Base-by-base conservation (phyloP, 2,329 filamentous ascomycete genomes). In the Neodidymelliopsis sp. region DNA sequence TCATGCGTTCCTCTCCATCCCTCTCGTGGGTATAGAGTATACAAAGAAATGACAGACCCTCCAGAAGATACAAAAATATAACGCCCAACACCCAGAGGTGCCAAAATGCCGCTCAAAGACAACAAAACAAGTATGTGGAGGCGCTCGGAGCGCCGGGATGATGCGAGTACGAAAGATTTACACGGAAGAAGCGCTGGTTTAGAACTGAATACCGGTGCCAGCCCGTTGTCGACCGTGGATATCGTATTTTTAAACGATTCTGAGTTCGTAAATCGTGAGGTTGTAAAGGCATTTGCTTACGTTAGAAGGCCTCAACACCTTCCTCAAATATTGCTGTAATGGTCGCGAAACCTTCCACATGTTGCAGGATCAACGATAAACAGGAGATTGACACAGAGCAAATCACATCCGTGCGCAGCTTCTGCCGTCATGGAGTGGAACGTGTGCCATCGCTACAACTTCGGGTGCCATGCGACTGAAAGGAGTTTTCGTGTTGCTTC, bases 141-240 rank as follows among this genome's bases (percentile, higher is more conserved):
- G 19, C 42, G 37, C 42, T 28, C 22, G 16, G 8, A 16, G 37
- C 46, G 35, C 47, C 30, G n/a, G 10, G 12, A 15, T 20, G 15
- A 50, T 50, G 30, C 40, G 16, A 27, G 22, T 3, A 31, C 13
- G 40, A 20, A 33, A 31, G 9, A 16, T 30, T 20, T 27, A 36
- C 41, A 50, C 40, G 30, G 40, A 33, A 37, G 40, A 50, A 50
- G 35, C 41, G 47, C 40, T 36, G 35, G 35, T 19, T 23, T 31
- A 45, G 35, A 41, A 45, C 6, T 31, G 15, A 31, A 15, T 15
- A 47, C 48, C 49, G 56, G 56, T 48, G 38, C 56, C 51, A 56
- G 56, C 58, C 58, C 36, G 37, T 44, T 11, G 49, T 49, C 53
- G 46, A 52, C 49, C 51, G 34, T 38, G 40, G 56, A 51, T 59